These are phyloP conservation scores for Lentinus brumalis DNA, from an alignment of 768 basidiomycete genomes.

Conservation along the genomic window DNA sequence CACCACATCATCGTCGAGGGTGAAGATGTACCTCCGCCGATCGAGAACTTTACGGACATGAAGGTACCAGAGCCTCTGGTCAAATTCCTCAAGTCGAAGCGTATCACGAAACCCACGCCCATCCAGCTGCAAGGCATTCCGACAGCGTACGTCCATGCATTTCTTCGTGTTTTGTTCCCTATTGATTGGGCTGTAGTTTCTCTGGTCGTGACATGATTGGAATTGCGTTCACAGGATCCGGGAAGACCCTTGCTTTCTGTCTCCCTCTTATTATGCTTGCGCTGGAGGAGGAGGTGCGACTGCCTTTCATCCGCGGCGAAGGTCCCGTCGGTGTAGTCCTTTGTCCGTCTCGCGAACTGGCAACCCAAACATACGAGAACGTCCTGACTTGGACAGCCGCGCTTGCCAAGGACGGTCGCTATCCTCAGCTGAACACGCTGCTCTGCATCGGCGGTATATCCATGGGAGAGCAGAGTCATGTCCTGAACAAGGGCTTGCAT, in stretches of 20 bases:
- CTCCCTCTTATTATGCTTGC: constrained; percentile 97
- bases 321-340: constrained; percentile 96
- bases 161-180: neutral
- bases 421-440: constrained; percentile 85
- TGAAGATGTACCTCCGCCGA: constrained; percentile 90
- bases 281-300: constrained; percentile 87
- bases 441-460: constrained; percentile 98
- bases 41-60: constrained; percentile 93
- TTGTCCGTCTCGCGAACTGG: constrained; percentile 96
- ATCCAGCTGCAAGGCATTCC: constrained; percentile 98
- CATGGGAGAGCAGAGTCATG: constrained; percentile 96
- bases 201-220: constrained; percentile 97
- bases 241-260: constrained; percentile 98
- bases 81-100: constrained; percentile 79
- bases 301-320: constrained; percentile 91
- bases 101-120: constrained; percentile 86
- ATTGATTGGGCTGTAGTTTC: constrained; percentile 55
- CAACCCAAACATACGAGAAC: constrained; percentile 96
- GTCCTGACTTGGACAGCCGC: constrained; percentile 83
- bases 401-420: constrained; percentile 75
- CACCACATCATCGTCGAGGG: constrained; percentile 96
- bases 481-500: constrained; percentile 88
- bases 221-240: constrained; percentile 98
- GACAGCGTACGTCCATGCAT: constrained; percentile 65
- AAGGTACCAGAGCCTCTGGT: constrained; percentile 91